Evolutionary conservation across 2,329 filamentous ascomycete species (phyloP), one percentile per base, ranked within the genome.

Genomic region (Botrytis fragariae): DNA sequence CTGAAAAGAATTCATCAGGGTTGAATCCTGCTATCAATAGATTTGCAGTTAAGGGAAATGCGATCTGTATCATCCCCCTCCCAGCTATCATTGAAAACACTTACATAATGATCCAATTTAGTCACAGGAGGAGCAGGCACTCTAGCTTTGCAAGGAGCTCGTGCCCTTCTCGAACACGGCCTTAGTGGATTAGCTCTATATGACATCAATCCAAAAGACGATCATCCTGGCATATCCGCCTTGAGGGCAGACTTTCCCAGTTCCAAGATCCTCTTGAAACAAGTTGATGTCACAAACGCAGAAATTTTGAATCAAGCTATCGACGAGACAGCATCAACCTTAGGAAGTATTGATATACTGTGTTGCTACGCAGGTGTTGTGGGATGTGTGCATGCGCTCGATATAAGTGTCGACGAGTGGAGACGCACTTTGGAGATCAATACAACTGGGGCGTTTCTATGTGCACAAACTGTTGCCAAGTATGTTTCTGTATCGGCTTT

Each of bases 301-400:
- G 80, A 79, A 2, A 82, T 81, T 3, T 85, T 91, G 5, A 80
- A 83, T 2, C 77, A 81, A 12, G 85, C 84, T 0, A 82, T 87
- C 4, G 74, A 81, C 9, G 79, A 82, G 64, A 83, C 83, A 0
- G 83, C 82, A 0, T 76, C 81, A 18, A 77, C 81, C 2, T 82
- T 90, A 3, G 88, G 88, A 2, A 82, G 82, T 29, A 79, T 92
- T 4, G 84, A 88, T 72, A 72, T 76, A 42, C 62, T 81, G 2
- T 85, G 88, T 76, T 90, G 88, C 76, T 92, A 92, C 77, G 92
- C 91, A 0, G 92, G 92, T 8, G 86, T 94, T 0, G 92, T 93
- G 0, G 86, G 85, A 54, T 91, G 88, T 76, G 84, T 86, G 0
- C 86, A 89, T 74, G 88, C 91, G 0, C 81, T 92, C 1, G 87